phyloP scores from a whole-genome alignment of 345 rosid species.

The Citrus maxima region DNA sequence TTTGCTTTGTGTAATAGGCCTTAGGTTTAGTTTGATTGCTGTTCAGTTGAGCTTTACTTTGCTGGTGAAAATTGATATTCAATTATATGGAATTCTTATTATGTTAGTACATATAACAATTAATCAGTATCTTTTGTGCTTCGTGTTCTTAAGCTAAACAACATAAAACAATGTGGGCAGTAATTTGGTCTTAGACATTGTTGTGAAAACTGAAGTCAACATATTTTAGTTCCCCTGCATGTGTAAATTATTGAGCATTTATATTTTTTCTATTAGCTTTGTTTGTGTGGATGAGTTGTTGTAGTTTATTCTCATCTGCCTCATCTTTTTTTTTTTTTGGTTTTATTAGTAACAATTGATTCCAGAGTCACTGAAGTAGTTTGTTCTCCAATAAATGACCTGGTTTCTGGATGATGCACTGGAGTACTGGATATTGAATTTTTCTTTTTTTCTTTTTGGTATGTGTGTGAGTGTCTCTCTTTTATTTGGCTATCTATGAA shows the following conservation, averaged over 20 bases:
- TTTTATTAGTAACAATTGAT: not conserved
- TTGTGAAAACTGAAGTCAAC: not conserved
- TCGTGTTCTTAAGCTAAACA: not conserved
- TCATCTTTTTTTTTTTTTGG: too few relatives aligned
- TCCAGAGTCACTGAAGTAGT: not conserved
- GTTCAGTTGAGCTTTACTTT: not conserved
- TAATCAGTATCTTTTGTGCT: not conserved
- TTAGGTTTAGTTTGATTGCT: slow-evolving; percentile 8
- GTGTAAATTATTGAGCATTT: not conserved
- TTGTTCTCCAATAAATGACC: not conserved
- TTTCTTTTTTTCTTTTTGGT: not conserved
- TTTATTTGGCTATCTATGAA: not conserved
- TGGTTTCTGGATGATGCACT: not conserved
- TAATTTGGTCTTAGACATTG: not conserved
- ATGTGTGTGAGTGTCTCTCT: not conserved
- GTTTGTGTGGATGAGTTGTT: not conserved
- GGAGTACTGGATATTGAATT: not conserved
- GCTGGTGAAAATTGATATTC: not conserved
- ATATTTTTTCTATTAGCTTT: not conserved
- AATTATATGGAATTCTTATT: not conserved
- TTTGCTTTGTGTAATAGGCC: not conserved
- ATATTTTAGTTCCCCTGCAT: not conserved
- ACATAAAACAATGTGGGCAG: not conserved
- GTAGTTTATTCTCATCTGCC: not conserved
- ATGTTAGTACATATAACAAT: not conserved